These are phyloP conservation scores for Dictyostelium purpureum DNA, from an alignment of 78 protist species.

Conservation along the genomic window DNA sequence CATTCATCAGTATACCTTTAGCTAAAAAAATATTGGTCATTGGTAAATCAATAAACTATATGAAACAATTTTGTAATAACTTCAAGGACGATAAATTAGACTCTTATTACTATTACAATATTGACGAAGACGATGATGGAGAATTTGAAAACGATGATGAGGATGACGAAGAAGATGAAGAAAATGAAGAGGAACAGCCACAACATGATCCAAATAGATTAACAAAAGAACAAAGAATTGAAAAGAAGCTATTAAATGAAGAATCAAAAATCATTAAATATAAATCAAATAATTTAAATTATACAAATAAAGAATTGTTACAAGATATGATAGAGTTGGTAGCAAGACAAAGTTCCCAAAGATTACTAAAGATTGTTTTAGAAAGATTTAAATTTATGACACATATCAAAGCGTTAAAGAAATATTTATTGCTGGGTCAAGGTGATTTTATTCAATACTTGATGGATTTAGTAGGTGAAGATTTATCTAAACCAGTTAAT, in stretches of 20 bases:
- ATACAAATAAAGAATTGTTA: not conserved
- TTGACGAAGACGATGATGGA: not conserved
- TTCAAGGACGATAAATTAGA: constrained; percentile 5
- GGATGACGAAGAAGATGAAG: not conserved
- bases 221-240: not conserved
- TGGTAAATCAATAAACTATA: constrained; percentile 87
- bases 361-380: constrained; percentile 46
- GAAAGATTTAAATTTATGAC: constrained; percentile 48
- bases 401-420: constrained; percentile 76
- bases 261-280: not conserved
- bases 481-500: constrained; percentile 48
- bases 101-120: not conserved
- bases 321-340: constrained; percentile 3
- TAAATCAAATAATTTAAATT: not conserved
- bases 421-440: constrained; percentile 86
- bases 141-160: not conserved
- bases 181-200: not conserved
- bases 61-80: constrained; percentile 77
- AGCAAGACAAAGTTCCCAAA: constrained; percentile 17
- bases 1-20: not conserved
- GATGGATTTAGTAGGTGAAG: constrained; percentile 84
- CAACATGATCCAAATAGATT: not conserved
- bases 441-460: constrained; percentile 90
- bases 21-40: constrained; percentile 46
- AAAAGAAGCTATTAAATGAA: not conserved